Percentiles rank a stretch among this genome's conserved stretches.
phyloP scores from a whole-genome alignment of 108 stramenopile genomes.

The Cylindrotheca closterium region DNA sequence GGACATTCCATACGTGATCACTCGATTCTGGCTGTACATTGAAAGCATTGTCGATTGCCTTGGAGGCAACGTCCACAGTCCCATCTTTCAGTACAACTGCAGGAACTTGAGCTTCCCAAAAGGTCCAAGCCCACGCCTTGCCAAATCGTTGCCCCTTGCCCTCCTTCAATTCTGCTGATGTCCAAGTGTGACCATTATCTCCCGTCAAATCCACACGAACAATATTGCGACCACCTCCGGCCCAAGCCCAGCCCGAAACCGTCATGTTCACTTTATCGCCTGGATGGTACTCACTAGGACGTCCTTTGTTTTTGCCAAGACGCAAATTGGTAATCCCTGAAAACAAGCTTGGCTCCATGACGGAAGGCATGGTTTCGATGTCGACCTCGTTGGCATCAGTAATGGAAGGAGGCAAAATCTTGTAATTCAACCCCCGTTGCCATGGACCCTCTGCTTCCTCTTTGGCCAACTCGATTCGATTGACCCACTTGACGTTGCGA shows the following conservation, averaged over 20 bases:
- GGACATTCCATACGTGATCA: slow-evolving; percentile 78
- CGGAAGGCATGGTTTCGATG: slow-evolving; percentile 69
- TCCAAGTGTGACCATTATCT: slow-evolving; percentile 72
- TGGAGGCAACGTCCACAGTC: slow-evolving; percentile 63
- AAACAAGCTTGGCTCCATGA: slow-evolving; percentile 71
- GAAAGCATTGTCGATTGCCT: slow-evolving; percentile 76
- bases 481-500: slow-evolving; percentile 82
- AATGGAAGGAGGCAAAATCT: slow-evolving; percentile 77
- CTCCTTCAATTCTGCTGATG: slow-evolving; percentile 54
- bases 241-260: slow-evolving; percentile 82
- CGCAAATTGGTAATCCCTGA: slow-evolving; percentile 75
- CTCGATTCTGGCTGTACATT: slow-evolving; percentile 79
- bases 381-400: slow-evolving; percentile 64
- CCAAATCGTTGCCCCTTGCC: slow-evolving; percentile 67
- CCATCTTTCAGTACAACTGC: slow-evolving; percentile 61
- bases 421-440: slow-evolving; percentile 87
- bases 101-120: slow-evolving; percentile 77
- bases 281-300: slow-evolving; percentile 30
- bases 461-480: slow-evolving; percentile 57
- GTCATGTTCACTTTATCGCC: slow-evolving; percentile 64
- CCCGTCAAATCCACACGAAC: slow-evolving; percentile 84
- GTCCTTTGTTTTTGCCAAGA: background rate
- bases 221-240: slow-evolving; percentile 85
- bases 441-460: slow-evolving; percentile 77
- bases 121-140: slow-evolving; percentile 86